Evolutionary conservation across 2,329 filamentous ascomycete genomes (phyloP).

Genomic region (Byssochlamys sp.): DNA sequence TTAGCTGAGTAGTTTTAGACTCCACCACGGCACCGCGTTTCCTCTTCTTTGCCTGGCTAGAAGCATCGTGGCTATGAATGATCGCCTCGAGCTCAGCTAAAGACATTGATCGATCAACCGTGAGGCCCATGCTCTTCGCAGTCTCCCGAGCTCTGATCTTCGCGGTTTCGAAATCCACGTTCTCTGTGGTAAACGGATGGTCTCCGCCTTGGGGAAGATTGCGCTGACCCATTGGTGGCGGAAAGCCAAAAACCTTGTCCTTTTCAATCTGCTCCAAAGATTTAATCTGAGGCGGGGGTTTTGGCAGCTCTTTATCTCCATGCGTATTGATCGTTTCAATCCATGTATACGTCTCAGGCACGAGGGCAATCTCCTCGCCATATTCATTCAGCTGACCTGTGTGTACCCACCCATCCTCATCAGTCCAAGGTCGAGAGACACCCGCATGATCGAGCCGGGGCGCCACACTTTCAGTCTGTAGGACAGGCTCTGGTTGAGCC

Average conservation of each 20-base stretch:
- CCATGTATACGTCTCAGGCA: constrained; percentile 15
- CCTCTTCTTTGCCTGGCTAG: constrained; percentile 1
- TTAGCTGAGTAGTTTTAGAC: background rate
- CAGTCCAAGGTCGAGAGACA: constrained; percentile 15
- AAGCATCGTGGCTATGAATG: constrained; percentile 10
- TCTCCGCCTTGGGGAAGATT: constrained; percentile 17
- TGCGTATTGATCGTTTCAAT: constrained; percentile 19
- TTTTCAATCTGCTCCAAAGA: constrained; percentile 18
- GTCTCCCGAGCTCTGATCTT: constrained; percentile 15
- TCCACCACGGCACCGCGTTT: background rate
- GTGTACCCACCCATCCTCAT: constrained; percentile 21
- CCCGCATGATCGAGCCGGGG: constrained; percentile 10
- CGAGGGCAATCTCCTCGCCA: constrained; percentile 19
- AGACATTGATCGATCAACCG: constrained; percentile 11
- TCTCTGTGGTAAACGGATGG: constrained; percentile 14
- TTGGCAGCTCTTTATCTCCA: constrained; percentile 15
- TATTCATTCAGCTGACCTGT: constrained; percentile 20
- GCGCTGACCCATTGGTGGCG: constrained; percentile 20
- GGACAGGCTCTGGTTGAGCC: background rate
- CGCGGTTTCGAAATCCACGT: constrained; percentile 14
- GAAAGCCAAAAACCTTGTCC: constrained; percentile 23
- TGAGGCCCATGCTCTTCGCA: constrained; percentile 13
- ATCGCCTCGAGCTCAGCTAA: constrained; percentile 11
- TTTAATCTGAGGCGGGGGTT: constrained; percentile 17
- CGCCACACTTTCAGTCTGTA: background rate